Percentiles rank a stretch among this genome's conserved stretches.
Evolutionary conservation across 2,329 filamentous ascomycete species (phyloP).

Genomic region (Aspergillus pseudonomiae): DNA sequence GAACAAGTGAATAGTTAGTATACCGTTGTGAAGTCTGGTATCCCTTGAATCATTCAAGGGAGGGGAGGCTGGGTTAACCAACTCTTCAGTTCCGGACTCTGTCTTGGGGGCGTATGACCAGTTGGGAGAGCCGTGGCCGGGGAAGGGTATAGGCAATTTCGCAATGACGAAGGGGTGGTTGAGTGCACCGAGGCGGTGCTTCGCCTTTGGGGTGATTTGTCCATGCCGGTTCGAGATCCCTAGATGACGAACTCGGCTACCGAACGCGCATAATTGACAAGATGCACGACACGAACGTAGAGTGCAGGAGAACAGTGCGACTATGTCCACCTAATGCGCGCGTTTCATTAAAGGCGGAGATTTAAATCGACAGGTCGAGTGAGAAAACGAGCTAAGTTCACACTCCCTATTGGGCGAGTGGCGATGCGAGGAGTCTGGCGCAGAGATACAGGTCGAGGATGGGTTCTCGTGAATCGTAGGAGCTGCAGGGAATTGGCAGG

Average conservation of each 20-base stretch:
- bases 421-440: constrained; percentile 7
- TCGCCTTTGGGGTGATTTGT: constrained; percentile 29
- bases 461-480: neutral
- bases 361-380: constrained; percentile 16
- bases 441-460: neutral
- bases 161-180: constrained; percentile 27
- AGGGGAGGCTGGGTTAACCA: constrained; percentile 15
- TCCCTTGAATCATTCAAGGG: constrained; percentile 16
- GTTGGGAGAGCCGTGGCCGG: constrained; percentile 19
- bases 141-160: constrained; percentile 28
- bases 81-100: constrained; percentile 27
- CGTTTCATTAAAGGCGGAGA: constrained; percentile 11
- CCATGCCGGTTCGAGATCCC: constrained; percentile 26
- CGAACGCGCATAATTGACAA: constrained; percentile 31
- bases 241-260: constrained; percentile 17
- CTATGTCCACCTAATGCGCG: constrained; percentile 19
- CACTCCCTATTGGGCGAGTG: neutral
- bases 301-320: constrained; percentile 21
- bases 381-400: constrained; percentile 18
- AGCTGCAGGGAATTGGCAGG: neutral
- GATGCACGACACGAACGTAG: constrained; percentile 26
- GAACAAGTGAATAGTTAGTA: constrained; percentile 20
- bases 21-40: neutral
- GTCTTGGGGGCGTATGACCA: constrained; percentile 23
- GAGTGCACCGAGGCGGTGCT: constrained; percentile 29